Percentiles rank a stretch among this genome's conserved stretches.
These are phyloP conservation scores for Lasiosphaeris hirsuta DNA, from an alignment of 495 filamentous ascomycete species.

Conservation along the genomic window DNA sequence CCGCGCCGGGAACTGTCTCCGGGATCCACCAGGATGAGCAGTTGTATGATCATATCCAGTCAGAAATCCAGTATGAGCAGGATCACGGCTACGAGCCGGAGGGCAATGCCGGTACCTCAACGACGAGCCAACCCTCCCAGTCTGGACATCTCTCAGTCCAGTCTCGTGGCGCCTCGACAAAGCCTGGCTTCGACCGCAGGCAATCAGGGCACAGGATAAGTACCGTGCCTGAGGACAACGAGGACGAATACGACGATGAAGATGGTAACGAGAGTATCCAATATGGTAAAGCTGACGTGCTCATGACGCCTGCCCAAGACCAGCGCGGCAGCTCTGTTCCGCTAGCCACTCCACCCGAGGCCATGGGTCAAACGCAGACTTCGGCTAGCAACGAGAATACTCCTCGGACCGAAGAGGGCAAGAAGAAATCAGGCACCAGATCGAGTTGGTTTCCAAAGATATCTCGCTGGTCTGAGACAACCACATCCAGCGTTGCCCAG, in stretches of 20 bases:
- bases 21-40: constrained; percentile 38
- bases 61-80: constrained; percentile 54
- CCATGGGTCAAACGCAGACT: constrained; percentile 29
- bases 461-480: constrained; percentile 96
- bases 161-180: constrained; percentile 58
- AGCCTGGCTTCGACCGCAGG: constrained; percentile 60
- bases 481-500: constrained; percentile 61
- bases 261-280: constrained; percentile 44
- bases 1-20: constrained; percentile 34
- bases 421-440: constrained; percentile 85
- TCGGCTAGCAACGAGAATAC: constrained; percentile 44
- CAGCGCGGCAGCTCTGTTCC: constrained; percentile 61
- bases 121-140: constrained; percentile 62
- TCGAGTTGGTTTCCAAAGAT: constrained; percentile 88
- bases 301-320: constrained; percentile 46
- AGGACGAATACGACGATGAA: constrained; percentile 61
- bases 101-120: constrained; percentile 72
- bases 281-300: constrained; percentile 45
- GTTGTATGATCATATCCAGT: constrained; percentile 55
- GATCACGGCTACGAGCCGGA: constrained; percentile 79
- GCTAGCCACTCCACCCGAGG: constrained; percentile 69
- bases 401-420: constrained; percentile 61
- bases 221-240: constrained; percentile 79
- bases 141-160: constrained; percentile 74
- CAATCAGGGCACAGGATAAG: constrained; percentile 76